These are phyloP conservation scores for Bacterosira constricta DNA, from an alignment of 108 stramenopile species.

Conservation along the genomic window DNA sequence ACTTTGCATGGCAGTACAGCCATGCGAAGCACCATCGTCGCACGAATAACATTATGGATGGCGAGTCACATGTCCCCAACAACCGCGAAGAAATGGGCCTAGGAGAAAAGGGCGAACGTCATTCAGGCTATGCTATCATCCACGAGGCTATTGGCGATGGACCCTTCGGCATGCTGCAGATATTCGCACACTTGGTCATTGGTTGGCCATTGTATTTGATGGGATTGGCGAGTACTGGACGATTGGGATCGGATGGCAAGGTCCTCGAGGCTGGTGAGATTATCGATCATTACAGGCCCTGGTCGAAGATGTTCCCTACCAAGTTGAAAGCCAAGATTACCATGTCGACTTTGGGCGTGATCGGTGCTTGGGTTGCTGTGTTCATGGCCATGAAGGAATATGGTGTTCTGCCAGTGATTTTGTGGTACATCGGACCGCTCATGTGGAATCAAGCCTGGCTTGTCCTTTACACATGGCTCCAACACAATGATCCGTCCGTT, in stretches of 20 bases:
- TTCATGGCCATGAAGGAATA: conserved; percentile 45
- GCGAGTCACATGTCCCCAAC: conserved; percentile 90
- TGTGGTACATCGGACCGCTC: conserved; percentile 96
- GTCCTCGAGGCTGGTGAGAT: conserved; percentile 58
- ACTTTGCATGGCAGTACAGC: conserved; percentile 98
- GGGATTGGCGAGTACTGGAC: conserved; percentile 85
- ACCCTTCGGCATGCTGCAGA: conserved; percentile 88
- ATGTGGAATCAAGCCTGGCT: conserved; percentile 94
- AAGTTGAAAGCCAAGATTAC: conserved; percentile 84
- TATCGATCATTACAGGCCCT: conserved; percentile 90
- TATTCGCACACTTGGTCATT: conserved; percentile 86
- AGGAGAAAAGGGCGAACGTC: conserved; percentile 61
- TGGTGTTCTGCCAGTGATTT: conserved; percentile 80
- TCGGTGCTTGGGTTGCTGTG: conserved; percentile 60
- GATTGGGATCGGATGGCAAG: conserved; percentile 71
- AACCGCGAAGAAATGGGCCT: conserved; percentile 78
- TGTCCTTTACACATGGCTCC: conserved; percentile 99
- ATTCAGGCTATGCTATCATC: conserved; percentile 71
- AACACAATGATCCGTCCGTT: conserved; percentile 98
- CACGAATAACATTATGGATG: conserved; percentile 95
- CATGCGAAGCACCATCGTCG: conserved; percentile 99
- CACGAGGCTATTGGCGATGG: conserved; percentile 92
- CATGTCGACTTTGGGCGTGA: conserved; percentile 73
- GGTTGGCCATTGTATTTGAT: conserved; percentile 91
- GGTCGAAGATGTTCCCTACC: conserved; percentile 89